Evolutionary conservation across 176 grass and related monocot genomes (phyloP).

Genomic region (Phoenix dactylifera): DNA sequence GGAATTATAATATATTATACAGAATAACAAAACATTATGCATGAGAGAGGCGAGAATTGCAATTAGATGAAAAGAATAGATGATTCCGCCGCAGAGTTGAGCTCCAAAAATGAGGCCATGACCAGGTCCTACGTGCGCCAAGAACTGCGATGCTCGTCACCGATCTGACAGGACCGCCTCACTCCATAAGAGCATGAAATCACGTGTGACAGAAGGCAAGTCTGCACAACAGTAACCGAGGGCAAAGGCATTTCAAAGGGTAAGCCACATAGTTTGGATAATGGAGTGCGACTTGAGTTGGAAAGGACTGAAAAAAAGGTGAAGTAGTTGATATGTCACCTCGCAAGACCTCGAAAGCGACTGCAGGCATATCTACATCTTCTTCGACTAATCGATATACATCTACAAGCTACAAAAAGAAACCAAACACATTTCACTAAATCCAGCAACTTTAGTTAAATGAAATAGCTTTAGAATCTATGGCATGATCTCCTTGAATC

Average conservation of each 20-base stretch:
- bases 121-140: no score
- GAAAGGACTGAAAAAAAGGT: not conserved
- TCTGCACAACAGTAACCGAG: conserved; percentile 35
- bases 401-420: conserved; percentile 58
- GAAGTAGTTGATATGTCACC: conserved; percentile 31
- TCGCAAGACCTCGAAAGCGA: conserved; percentile 78
- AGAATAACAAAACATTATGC: no score
- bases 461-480: no score
- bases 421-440: not conserved
- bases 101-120: no score
- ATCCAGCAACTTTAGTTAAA: not conserved
- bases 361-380: conserved; percentile 76
- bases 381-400: conserved; percentile 91
- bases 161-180: conserved; percentile 83
- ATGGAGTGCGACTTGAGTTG: not conserved
- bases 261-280: no score
- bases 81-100: no score
- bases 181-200: conserved; percentile 91
- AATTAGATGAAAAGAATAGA: no score
- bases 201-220: conserved; percentile 57
- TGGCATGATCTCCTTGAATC: no score
- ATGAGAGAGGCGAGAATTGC: no score
- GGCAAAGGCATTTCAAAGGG: no score
- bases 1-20: no score
- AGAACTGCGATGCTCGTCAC: conserved; percentile 11